phyloP scores from a whole-genome alignment of 2,329 filamentous ascomycete genomes.

The Ascocoryne sarcoides region DNA sequence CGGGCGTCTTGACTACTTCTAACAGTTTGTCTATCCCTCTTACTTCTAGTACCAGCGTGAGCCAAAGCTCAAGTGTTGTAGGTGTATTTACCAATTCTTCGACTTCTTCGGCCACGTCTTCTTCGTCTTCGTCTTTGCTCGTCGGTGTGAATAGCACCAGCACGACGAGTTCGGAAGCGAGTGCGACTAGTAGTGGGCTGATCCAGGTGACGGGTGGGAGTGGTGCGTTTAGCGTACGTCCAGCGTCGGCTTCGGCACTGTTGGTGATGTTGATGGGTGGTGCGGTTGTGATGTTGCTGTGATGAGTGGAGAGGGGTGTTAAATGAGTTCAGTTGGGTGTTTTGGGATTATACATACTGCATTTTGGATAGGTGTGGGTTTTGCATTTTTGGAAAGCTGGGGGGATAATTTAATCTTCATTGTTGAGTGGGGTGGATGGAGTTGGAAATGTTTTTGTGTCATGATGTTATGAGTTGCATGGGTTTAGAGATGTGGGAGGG shows the following conservation, averaged over 20 bases:
- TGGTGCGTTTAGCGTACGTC: too few species aligned
- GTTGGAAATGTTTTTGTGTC: not conserved
- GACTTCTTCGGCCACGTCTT: not conserved
- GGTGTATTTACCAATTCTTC: not conserved
- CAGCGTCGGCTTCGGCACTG: too few species aligned
- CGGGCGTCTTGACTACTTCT: too few species aligned
- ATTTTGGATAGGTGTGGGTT: not conserved
- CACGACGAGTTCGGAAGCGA: not conserved
- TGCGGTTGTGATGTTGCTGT: not conserved
- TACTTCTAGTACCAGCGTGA: not conserved
- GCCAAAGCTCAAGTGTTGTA: too few species aligned
- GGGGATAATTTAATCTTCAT: not conserved
- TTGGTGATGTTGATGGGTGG: not conserved
- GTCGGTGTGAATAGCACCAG: not conserved
- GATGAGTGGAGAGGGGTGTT: not conserved
- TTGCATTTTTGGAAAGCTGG: not conserved
- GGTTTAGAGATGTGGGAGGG: not conserved
- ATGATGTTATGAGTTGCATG: not conserved
- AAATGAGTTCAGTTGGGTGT: too few species aligned
- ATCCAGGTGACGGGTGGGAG: not conserved
- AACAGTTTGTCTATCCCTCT: not conserved
- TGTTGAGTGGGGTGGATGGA: not conserved
- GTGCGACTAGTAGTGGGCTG: not conserved
- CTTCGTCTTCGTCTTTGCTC: not conserved
- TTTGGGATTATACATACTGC: not conserved